A percentile compares a stretch with the other conserved stretches of the same genome.
Conservation (phyloP, 2,329 filamentous ascomycete species). For the Penicillium sp. region DNA sequence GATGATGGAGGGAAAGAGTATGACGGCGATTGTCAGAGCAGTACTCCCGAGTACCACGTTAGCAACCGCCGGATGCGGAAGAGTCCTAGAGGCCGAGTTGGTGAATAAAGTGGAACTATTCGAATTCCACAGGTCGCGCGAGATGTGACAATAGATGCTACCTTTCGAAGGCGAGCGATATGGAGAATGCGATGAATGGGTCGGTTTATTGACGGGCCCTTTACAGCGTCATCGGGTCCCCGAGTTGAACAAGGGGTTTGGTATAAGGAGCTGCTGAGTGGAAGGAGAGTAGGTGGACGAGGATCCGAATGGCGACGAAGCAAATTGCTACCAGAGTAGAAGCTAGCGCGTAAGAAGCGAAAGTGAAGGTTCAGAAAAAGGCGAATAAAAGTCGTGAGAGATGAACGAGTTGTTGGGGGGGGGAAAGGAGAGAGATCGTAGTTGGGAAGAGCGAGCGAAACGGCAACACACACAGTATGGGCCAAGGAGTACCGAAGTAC, state of each 20-base stretch:
- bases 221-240: conserved; percentile 13
- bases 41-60: conserved; percentile 36
- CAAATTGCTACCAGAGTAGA: conserved; percentile 5
- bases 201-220: not conserved
- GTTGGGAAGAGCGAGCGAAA: conserved; percentile 28
- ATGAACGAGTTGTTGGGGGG: conserved; percentile 14
- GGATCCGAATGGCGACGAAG: conserved; percentile 7
- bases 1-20: conserved; percentile 13
- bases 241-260: conserved; percentile 3
- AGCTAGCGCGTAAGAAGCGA: not conserved
- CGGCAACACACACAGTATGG: conserved; percentile 36
- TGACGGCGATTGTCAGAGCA: conserved; percentile 16
- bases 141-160: not conserved
- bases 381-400: conserved; percentile 2
- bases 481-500: conserved; percentile 18
- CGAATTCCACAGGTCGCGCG: conserved; percentile 5
- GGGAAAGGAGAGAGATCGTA: conserved; percentile 6
- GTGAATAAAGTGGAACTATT: conserved; percentile 10
- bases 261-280: conserved; percentile 5
- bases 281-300: conserved; percentile 17
- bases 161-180: not conserved
- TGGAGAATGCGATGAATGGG: not conserved
- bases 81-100: conserved; percentile 15
- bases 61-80: conserved; percentile 37
- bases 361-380: not conserved